Percentiles rank a stretch among this genome's conserved stretches.
Evolutionary conservation across 441 rosid species (phyloP).

Genomic region (Eutrema salsugineum): DNA sequence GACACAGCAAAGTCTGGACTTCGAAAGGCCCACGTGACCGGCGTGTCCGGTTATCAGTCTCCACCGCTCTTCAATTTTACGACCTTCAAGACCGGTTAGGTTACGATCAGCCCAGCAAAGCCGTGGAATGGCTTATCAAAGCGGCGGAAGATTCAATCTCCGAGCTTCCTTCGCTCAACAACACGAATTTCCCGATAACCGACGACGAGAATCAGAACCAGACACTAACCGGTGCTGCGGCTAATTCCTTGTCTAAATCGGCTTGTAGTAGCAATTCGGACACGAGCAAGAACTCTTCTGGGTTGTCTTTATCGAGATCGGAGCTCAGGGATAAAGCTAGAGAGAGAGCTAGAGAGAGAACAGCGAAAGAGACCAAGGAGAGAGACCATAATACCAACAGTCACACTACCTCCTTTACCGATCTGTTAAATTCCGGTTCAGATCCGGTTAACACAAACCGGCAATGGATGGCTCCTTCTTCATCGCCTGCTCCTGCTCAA

Average conservation of each 20-base stretch:
- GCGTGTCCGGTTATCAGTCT: slow-evolving; percentile 81
- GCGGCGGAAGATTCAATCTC: slow-evolving; percentile 76
- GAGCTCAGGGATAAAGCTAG: slow-evolving; percentile 66
- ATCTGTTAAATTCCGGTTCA: slow-evolving; percentile 56
- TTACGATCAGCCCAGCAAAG: slow-evolving; percentile 94
- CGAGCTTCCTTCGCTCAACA: slow-evolving; percentile 78
- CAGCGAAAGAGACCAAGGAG: slow-evolving; percentile 64
- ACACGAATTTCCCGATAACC: slow-evolving; percentile 45
- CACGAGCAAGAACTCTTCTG: slow-evolving; percentile 82
- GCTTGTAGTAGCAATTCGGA: slow-evolving; percentile 94
- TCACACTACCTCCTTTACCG: slow-evolving; percentile 64
- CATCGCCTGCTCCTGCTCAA: slow-evolving; percentile 41
- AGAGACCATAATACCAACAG: slow-evolving; percentile 45
- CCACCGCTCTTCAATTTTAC: slow-evolving; percentile 91
- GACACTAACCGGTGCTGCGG: slow-evolving; percentile 17
- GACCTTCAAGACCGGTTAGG: slow-evolving; percentile 96
- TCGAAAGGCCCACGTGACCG: slow-evolving; percentile 89
- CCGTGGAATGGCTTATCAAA: slow-evolving; percentile 90
- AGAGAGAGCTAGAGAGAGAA: slow-evolving; percentile 76
- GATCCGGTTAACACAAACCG: slow-evolving; percentile 30
- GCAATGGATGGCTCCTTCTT: slow-evolving; percentile 31
- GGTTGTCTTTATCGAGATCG: slow-evolving; percentile 68
- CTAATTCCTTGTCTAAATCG: slow-evolving; percentile 60
- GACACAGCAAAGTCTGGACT: slow-evolving; percentile 96
- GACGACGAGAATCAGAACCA: slow-evolving; percentile 49